These are phyloP conservation scores for Goffeauzyma gilvescens DNA, from an alignment of 768 basidiomycete genomes.

Conservation along the genomic window DNA sequence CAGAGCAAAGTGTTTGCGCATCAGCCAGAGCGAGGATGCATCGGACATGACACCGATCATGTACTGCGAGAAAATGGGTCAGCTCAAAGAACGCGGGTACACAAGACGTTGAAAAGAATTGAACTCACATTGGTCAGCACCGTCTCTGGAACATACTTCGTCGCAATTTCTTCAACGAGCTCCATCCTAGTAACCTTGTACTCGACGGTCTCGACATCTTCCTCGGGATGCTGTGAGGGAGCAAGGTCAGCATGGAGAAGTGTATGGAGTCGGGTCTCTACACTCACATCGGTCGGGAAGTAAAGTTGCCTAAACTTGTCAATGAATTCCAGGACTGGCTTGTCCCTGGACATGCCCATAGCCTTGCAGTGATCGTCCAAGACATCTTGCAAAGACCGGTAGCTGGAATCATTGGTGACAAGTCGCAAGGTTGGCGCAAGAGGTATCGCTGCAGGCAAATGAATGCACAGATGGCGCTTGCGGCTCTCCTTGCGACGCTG, in stretches of 20 bases:
- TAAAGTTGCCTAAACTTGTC: conserved; percentile 48
- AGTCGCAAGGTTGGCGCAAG: conserved; percentile 59
- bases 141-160: conserved; percentile 77
- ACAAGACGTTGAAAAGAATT: background rate
- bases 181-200: conserved; percentile 40
- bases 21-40: conserved; percentile 76
- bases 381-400: conserved; percentile 76
- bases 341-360: conserved; percentile 59
- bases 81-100: background rate
- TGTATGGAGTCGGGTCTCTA: background rate
- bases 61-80: conserved; percentile 42
- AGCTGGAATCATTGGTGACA: conserved; percentile 78
- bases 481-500: conserved; percentile 75
- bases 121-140: conserved; percentile 56
- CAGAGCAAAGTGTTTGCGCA: conserved; percentile 88
- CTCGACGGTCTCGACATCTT: conserved; percentile 36
- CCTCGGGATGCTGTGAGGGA: background rate
- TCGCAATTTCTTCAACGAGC: conserved; percentile 64
- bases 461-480: conserved; percentile 77
- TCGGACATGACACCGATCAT: conserved; percentile 70
- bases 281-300: conserved; percentile 4
- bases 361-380: conserved; percentile 74
- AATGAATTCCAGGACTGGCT: conserved; percentile 64
- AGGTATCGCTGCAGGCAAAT: conserved; percentile 70
- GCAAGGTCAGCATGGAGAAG: background rate